Conservation (phyloP, 768 basidiomycete genomes). For the Chalciporus sphaerocephalus region DNA sequence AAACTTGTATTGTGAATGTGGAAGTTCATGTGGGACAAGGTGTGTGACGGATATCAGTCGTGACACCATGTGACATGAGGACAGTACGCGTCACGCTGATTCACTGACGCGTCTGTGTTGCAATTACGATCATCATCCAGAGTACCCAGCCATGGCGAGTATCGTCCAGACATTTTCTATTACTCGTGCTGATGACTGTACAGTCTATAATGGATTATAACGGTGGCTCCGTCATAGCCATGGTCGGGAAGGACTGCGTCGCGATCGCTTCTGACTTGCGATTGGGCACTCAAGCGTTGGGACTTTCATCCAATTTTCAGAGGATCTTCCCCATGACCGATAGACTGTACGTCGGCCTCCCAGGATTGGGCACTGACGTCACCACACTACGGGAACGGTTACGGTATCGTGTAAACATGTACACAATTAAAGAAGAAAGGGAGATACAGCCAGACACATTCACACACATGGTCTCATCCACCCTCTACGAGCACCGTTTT, state of each 20-base stretch:
- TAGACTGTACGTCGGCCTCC: slow-evolving; percentile 84
- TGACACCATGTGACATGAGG: slow-evolving; percentile 11
- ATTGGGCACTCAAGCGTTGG: slow-evolving; percentile 81
- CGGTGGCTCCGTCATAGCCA: slow-evolving; percentile 98
- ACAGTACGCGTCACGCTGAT: slow-evolving; percentile 20
- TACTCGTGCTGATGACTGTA: slow-evolving; percentile 1
- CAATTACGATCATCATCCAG: neutral
- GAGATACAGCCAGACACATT: slow-evolving; percentile 96
- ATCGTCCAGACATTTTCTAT: neutral
- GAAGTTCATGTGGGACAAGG: slow-evolving; percentile 3
- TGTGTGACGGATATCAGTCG: neutral
- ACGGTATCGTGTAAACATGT: slow-evolving; percentile 96
- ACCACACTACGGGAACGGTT: slow-evolving; percentile 87
- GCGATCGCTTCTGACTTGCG: slow-evolving; percentile 96
- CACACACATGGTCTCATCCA: slow-evolving; percentile 91
- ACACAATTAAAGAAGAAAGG: slow-evolving; percentile 98
- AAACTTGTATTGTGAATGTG: too few species aligned
- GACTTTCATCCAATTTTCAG: slow-evolving; percentile 89
- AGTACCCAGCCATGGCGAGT: slow-evolving; percentile 22
- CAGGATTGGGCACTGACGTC: slow-evolving; percentile 92
- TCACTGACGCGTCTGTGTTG: slow-evolving; percentile 21
- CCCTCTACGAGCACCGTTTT: slow-evolving; percentile 93
- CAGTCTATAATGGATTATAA: slow-evolving; percentile 91
- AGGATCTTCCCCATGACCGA: slow-evolving; percentile 96
- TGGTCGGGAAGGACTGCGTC: slow-evolving; percentile 98